Base-by-base conservation (phyloP, 306 rosid genomes). In the Quercus berberidifolia region DNA sequence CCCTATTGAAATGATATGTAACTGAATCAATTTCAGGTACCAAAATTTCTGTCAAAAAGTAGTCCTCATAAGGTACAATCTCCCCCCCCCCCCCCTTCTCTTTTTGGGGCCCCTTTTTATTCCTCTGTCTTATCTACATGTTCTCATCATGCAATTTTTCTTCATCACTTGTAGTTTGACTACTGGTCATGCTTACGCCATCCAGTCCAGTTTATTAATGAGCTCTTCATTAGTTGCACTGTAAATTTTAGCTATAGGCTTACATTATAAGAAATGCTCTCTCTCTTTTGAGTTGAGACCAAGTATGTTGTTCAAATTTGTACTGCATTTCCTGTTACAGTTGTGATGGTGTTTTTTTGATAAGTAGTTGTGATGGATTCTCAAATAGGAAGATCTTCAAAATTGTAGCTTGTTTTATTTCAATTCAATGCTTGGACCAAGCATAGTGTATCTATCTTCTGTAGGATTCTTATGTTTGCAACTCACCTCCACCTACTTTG, bases 61-160 rank as follows among this genome's bases (percentile, higher is more conserved):
- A 86, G 97, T 69, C 91, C 85, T 76, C 97, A 85, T 72, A 95
- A 92, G 99, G 99, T 92, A 86, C 55, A 55, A 56, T 51, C 69
- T 9, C 11, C 49, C 49, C 3, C 13, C 13, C 6, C 4, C 21
- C 26, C 7, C 14, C 25, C n/a, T 6, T 7, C 14, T 15, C n/a
- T 6, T 7, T 38, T 38, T 25, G 43, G 43, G 43, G 43, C 23
- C 51, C 23, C 4, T 1, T 31, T 31, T 31, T 33, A 19, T 18
- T 33, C 52, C 15, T 10, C 15, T 10, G 1, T 25, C 25, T 25
- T 25, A 25, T 25, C 25, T 25, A 25, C 25, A 25, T 1, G 1
- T 25, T 25, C 25, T 25, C 25, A 25, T 25, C 25, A 25, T 25
- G 25, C 25, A 25, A 25, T 25, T 25, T 25, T 25, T 25, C 25